phyloP scores from a whole-genome alignment of 1,284 basidiomycete genomes.

The Nidula niveotomentosa region DNA sequence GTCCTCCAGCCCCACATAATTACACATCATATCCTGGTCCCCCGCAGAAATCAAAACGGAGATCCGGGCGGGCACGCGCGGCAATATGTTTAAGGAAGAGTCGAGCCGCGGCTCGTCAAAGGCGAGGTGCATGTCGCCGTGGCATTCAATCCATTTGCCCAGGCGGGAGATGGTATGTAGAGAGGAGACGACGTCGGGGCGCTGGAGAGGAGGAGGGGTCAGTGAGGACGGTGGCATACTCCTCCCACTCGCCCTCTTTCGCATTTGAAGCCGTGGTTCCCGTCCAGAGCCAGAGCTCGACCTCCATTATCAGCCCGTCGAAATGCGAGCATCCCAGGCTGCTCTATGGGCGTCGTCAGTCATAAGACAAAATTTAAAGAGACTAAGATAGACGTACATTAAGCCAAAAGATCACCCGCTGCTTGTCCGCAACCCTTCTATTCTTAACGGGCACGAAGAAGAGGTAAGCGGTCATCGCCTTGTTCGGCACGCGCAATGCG shows the following conservation, averaged over 20 bases:
- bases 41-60: conserved; percentile 93
- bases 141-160: conserved; percentile 91
- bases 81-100: conserved; percentile 79
- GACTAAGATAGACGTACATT: conserved; percentile 59
- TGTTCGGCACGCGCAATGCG: not conserved
- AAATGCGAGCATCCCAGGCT: conserved; percentile 97
- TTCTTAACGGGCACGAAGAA: not conserved
- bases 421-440: not conserved
- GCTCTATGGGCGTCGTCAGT: conserved; percentile 57
- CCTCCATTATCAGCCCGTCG: conserved; percentile 97
- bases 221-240: conserved; percentile 95
- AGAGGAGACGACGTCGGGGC: conserved; percentile 77
- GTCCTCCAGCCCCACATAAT: conserved; percentile 88
- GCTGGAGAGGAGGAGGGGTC: conserved; percentile 53
- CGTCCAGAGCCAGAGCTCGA: conserved; percentile 89
- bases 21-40: conserved; percentile 96
- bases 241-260: conserved; percentile 95
- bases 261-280: conserved; percentile 78
- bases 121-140: conserved; percentile 62
- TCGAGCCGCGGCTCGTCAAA: conserved; percentile 61
- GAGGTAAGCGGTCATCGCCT: not conserved
- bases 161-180: conserved; percentile 83
- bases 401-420: conserved; percentile 73
- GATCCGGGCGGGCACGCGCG: conserved; percentile 76
- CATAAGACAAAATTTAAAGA: not conserved